A percentile compares a stretch with the other conserved stretches of the same genome.
These are phyloP conservation scores for Typha latifolia DNA, from an alignment of 176 grass and related monocot species.

Conservation along the genomic window DNA sequence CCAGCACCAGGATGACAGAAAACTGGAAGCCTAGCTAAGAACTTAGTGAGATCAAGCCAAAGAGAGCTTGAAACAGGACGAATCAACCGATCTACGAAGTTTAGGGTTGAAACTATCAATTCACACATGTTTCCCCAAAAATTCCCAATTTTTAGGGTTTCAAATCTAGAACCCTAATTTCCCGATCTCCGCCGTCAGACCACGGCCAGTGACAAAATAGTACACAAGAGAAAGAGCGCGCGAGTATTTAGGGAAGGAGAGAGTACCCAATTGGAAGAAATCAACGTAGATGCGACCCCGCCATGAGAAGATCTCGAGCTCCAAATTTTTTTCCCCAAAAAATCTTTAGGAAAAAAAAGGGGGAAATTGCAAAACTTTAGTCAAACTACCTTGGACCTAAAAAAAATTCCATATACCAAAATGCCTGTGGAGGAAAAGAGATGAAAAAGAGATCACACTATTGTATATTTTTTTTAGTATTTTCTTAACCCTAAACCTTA, in stretches of 20 bases:
- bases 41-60: background rate
- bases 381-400: constrained; percentile 9
- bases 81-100: constrained; percentile 1
- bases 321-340: constrained; percentile 10
- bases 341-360: background rate
- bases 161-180: constrained; percentile 2
- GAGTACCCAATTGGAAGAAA: constrained; percentile 15
- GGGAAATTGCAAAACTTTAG: constrained; percentile 7
- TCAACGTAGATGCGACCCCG: constrained; percentile 6
- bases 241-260: constrained; percentile 5
- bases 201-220: background rate
- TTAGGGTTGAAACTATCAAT: background rate
- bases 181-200: constrained; percentile 6
- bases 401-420: constrained; percentile 19
- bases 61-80: background rate
- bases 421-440: constrained; percentile 9
- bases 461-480: background rate
- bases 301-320: background rate
- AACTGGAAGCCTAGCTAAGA: background rate
- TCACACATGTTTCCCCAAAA: background rate
- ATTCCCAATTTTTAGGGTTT: background rate
- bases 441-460: constrained; percentile 14
- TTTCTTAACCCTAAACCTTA: constrained; percentile 9
- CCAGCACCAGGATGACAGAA: background rate
- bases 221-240: background rate